A percentile compares a stretch with the other conserved stretches of the same genome.
These are phyloP conservation scores for Amauroascus verrucosus DNA, from an alignment of 2,329 filamentous ascomycete species.

Conservation along the genomic window DNA sequence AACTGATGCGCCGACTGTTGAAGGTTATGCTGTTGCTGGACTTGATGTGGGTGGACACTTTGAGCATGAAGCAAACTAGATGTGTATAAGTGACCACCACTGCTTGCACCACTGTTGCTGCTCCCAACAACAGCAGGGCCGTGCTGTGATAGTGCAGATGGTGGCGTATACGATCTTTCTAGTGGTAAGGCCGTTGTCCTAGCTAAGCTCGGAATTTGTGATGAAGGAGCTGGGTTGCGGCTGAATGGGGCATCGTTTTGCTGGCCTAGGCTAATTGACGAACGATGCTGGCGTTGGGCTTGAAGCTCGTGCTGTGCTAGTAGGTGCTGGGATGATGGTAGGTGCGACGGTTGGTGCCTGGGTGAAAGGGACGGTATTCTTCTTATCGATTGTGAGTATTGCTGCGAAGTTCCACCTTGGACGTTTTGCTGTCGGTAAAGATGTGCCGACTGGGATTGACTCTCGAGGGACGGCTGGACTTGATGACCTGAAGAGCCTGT, in stretches of 20 bases:
- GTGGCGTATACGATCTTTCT: constrained; percentile 34
- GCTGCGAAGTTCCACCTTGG: constrained; percentile 9
- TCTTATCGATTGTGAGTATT: constrained; percentile 2
- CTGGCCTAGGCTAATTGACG: constrained; percentile 25
- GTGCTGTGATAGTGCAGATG: constrained; percentile 25
- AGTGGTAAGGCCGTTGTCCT: constrained; percentile 19
- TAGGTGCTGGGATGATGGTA: constrained; percentile 15
- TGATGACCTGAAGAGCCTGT: not conserved
- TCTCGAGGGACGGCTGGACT: not conserved
- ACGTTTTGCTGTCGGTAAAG: constrained; percentile 5
- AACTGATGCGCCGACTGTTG: constrained; percentile 6
- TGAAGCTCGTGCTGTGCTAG: constrained; percentile 16
- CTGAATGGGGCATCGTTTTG: constrained; percentile 23
- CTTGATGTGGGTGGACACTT: not conserved
- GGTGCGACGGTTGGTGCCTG: constrained; percentile 11
- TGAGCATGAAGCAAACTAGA: constrained; percentile 4
- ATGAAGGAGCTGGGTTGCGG: constrained; percentile 27
- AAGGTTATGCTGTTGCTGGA: constrained; percentile 10
- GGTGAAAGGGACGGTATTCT: constrained; percentile 13
- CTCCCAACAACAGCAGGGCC: constrained; percentile 12
- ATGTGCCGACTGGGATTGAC: constrained; percentile 2
- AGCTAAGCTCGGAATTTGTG: constrained; percentile 14
- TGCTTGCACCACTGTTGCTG: not conserved
- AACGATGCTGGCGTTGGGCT: constrained; percentile 23
- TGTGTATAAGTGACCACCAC: not conserved